These are phyloP conservation scores for Cyberlindnera xishuangbannaensis DNA, from an alignment of 805 yeast genomes.

Conservation along the genomic window DNA sequence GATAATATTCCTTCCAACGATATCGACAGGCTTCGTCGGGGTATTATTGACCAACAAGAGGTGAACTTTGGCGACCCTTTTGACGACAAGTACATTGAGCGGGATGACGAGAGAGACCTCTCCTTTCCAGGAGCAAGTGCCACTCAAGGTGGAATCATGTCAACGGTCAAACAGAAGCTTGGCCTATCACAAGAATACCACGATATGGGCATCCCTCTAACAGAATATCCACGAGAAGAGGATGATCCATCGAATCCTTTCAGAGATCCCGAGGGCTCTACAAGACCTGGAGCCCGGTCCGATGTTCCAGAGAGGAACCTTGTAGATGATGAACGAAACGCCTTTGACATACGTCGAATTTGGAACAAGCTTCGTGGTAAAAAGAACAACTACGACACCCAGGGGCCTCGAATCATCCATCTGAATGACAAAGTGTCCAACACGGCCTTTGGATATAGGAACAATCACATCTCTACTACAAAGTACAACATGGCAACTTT, in stretches of 20 bases:
- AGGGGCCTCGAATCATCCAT: conserved; percentile 61
- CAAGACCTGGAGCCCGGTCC: conserved; percentile 14
- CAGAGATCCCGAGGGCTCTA: conserved; percentile 19
- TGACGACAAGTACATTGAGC: conserved; percentile 30
- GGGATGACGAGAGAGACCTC: conserved; percentile 28
- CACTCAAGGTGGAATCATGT: conserved; percentile 8
- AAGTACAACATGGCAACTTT: conserved; percentile 92
- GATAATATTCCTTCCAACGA: conserved; percentile 11
- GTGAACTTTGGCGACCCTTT: conserved; percentile 29
- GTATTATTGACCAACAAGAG: conserved; percentile 29
- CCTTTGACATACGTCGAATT: conserved; percentile 32
- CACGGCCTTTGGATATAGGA: conserved; percentile 50
- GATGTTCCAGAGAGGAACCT: conserved; percentile 20
- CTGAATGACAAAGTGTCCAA: conserved; percentile 60
- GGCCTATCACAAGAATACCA: conserved; percentile 22
- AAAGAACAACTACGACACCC: conserved; percentile 8
- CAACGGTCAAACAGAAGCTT: conserved; percentile 19
- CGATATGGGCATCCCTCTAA: conserved; percentile 24
- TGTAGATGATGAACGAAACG: conserved; percentile 28
- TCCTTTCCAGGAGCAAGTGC: conserved; percentile 3
- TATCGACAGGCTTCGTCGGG: conserved; percentile 21
- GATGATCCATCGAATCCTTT: conserved; percentile 17
- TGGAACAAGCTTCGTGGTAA: conserved; percentile 33
- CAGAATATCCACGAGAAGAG: conserved; percentile 14
- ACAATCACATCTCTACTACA: conserved; percentile 89